Evolutionary conservation across 257 asterid species (phyloP).

Genomic region (Coffea canephora): DNA sequence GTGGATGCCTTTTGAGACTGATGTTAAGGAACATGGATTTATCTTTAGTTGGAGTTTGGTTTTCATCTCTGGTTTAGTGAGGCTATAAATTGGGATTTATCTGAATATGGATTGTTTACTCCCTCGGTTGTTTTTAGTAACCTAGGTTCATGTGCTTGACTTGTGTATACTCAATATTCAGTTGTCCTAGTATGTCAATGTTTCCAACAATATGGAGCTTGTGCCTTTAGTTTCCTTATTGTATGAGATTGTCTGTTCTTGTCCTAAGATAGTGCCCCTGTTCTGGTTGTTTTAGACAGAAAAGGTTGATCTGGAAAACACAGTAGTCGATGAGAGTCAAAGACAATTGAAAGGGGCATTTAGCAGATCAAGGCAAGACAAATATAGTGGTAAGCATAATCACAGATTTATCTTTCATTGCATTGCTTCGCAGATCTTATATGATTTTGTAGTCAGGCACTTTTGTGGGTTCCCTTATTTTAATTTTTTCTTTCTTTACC

Average conservation of each 20-base stretch:
- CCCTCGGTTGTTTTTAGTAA: not conserved
- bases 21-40: too few species aligned
- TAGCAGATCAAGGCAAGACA: constrained; percentile 74
- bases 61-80: not conserved
- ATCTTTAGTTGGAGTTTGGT: not conserved
- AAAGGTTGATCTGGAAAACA: constrained; percentile 93
- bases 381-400: constrained; percentile 66
- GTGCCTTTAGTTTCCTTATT: constrained; percentile 9
- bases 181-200: not conserved
- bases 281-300: constrained; percentile 67
- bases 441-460: not conserved
- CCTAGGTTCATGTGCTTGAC: not conserved
- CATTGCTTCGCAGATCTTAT: not conserved
- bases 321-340: constrained; percentile 98
- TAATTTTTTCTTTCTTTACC: not conserved
- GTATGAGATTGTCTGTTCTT: constrained; percentile 1
- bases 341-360: constrained; percentile 66
- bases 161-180: not conserved
- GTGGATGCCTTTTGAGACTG: not conserved
- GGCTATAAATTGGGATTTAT: not conserved
- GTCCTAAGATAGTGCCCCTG: constrained; percentile 21
- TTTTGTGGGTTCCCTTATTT: not conserved
- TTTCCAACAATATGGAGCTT: constrained; percentile 6
- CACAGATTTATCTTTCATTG: not conserved
- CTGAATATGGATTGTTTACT: not conserved